A percentile compares a stretch with the other conserved stretches of the same genome.
Evolutionary conservation across 352 stramenopile species (phyloP).

Genomic region (Elongisporangium undulatum): DNA sequence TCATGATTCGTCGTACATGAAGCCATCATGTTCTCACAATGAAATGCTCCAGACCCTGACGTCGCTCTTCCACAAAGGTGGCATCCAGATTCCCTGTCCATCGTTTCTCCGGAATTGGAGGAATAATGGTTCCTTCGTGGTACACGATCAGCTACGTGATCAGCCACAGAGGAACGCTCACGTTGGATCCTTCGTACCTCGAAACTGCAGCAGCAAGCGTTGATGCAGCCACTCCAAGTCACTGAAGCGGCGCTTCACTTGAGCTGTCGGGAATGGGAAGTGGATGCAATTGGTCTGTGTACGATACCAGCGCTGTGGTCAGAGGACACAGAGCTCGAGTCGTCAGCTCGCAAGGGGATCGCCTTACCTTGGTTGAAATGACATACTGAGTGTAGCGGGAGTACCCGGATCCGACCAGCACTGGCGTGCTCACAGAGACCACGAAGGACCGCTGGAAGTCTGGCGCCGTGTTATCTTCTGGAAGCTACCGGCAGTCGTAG

Average conservation of each 20-base stretch:
- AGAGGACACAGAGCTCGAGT: background rate
- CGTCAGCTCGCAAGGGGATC: background rate
- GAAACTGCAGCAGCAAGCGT: slow-evolving; percentile 70
- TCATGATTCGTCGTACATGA: background rate
- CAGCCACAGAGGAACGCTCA: background rate
- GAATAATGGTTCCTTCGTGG: slow-evolving; percentile 75
- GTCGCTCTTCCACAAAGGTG: slow-evolving; percentile 86
- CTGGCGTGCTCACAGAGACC: slow-evolving; percentile 72
- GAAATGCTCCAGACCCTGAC: slow-evolving; percentile 84
- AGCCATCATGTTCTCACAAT: slow-evolving; percentile 41
- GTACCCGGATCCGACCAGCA: slow-evolving; percentile 78
- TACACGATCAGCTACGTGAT: slow-evolving; percentile 1
- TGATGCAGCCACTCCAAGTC: slow-evolving; percentile 90
- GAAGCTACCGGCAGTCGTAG: slow-evolving; percentile 27
- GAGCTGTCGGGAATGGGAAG: slow-evolving; percentile 59
- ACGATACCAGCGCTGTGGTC: background rate
- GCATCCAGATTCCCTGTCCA: slow-evolving; percentile 88
- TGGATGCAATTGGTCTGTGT: slow-evolving; percentile 55
- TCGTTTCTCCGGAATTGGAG: slow-evolving; percentile 82
- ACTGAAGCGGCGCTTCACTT: slow-evolving; percentile 86
- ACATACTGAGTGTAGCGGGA: slow-evolving; percentile 87
- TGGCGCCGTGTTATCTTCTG: slow-evolving; percentile 23
- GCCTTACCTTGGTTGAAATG: slow-evolving; percentile 74
- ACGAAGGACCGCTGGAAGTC: slow-evolving; percentile 62
- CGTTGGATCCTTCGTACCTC: slow-evolving; percentile 27